Evolutionary conservation across 805 yeast genomes (phyloP), one percentile per base, ranked within the genome.

Genomic region (Candida maris): DNA sequence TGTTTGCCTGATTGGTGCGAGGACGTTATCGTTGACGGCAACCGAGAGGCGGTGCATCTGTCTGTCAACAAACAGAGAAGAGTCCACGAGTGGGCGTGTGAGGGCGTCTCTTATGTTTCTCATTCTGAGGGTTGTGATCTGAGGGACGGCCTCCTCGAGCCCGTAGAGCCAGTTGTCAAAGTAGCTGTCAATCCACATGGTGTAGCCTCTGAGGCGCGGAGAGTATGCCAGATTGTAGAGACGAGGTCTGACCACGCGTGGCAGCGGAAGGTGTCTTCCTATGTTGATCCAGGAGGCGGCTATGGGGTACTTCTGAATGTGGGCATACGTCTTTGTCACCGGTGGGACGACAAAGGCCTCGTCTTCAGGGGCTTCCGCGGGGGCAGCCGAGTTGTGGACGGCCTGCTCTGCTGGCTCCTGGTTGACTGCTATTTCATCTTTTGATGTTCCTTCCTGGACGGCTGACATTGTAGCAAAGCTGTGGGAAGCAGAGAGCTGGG

Each of bases 121-220:
- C 54, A 68, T 68, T 34, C 75, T 73, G 21, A 71, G 58, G 2
- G 81, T 71, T 62, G 77, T 76, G 37, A 80, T 60, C 25, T 67
- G 64, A 3, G 95, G 95, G 15, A 76, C 62, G 27, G 62, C 54
- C 41, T 59, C 56, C 50, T 88, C 96, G 28, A 86, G 62, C 23
- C 65, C 54, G 39, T 54, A 56, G 48, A 88, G 72, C n/a, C 75
- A 61, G 20, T 63, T 49, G 46, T 83, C 81, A n/a, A 80, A 68
- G 20, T 64, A 56, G 35, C 64, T 67, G 57, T 85, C 85, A 17
- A 71, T 25, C 5, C 40, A 30, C 19, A 27, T 37, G 2, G 61
- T 52, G 38, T 49, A 56, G 10, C 29, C 23, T 36, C 44, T 46
- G 16, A 53, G 18, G 7, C 32, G 18, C 14, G 50, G 44, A 3